These are phyloP conservation scores for Blakeslea trispora DNA, from an alignment of 371 early-diverging fungal genomes.

Conservation along the genomic window DNA sequence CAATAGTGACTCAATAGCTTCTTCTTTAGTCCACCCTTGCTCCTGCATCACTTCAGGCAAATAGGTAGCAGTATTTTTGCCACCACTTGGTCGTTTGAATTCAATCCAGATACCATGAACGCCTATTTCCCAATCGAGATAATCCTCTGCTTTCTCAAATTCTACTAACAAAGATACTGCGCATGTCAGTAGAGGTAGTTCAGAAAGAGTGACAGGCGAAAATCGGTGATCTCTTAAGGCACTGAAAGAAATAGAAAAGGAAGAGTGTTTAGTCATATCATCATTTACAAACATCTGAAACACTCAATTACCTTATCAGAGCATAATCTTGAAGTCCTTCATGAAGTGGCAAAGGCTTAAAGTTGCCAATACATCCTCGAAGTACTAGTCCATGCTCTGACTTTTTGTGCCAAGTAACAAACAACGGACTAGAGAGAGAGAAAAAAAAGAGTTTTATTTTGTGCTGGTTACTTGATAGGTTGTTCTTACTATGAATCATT, in stretches of 20 bases:
- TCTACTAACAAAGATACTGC: conserved; percentile 83
- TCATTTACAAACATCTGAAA: neutral
- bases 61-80: conserved; percentile 80
- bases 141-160: conserved; percentile 77
- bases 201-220: conserved; percentile 67
- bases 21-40: conserved; percentile 82
- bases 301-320: conserved; percentile 58
- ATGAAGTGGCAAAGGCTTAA: conserved; percentile 70
- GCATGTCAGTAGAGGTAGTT: conserved; percentile 69
- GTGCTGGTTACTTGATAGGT: neutral
- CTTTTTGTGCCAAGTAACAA: conserved; percentile 81
- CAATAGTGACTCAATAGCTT: conserved; percentile 82
- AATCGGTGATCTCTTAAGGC: conserved; percentile 86
- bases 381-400: conserved; percentile 38
- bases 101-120: conserved; percentile 92
- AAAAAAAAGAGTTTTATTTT: too few species aligned
- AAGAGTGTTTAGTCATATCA: neutral
- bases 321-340: conserved; percentile 84
- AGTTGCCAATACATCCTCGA: conserved; percentile 96
- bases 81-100: conserved; percentile 59
- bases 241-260: too few species aligned
- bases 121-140: conserved; percentile 91
- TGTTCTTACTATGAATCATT: conserved; percentile 56
- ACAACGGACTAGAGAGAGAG: conserved; percentile 65
- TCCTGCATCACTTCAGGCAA: conserved; percentile 82